phyloP scores from a whole-genome alignment of 768 basidiomycete genomes.

The Coprinellus micaceus region DNA sequence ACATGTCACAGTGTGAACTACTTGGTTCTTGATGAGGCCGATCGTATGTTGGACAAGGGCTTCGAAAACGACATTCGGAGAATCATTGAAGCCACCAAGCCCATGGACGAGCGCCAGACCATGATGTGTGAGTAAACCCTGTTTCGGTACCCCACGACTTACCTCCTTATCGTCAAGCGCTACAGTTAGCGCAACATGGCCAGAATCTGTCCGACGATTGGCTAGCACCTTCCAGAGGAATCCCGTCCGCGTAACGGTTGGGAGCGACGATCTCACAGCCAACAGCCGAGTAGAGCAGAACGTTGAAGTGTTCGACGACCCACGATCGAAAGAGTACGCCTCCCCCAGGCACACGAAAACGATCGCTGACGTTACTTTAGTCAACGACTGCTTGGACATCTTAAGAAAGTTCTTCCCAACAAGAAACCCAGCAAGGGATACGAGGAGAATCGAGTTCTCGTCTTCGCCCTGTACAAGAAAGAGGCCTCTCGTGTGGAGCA shows the following conservation, averaged over 20 bases:
- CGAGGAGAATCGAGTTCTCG: constrained; percentile 63
- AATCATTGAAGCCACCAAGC: constrained; percentile 77
- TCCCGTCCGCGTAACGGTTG: constrained; percentile 89
- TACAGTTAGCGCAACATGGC: constrained; percentile 97
- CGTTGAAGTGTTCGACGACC: constrained; percentile 88
- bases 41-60: constrained; percentile 96
- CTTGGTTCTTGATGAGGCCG: constrained; percentile 95
- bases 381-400: constrained; percentile 53
- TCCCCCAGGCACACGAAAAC: neutral
- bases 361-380: constrained; percentile 30
- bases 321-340: constrained; percentile 81
- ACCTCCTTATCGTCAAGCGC: neutral
- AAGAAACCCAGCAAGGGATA: constrained; percentile 45
- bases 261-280: constrained; percentile 91
- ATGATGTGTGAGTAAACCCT: constrained; percentile 76
- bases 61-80: constrained; percentile 96
- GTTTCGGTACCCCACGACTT: constrained; percentile 4
- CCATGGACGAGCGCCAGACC: constrained; percentile 72
- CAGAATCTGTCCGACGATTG: constrained; percentile 84
- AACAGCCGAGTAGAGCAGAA: constrained; percentile 91
- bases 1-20: constrained; percentile 65
- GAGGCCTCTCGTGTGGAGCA: constrained; percentile 89
- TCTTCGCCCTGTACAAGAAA: constrained; percentile 97
- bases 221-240: constrained; percentile 83
- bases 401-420: constrained; percentile 55